phyloP scores from a whole-genome alignment of 345 rosid genomes.

The Moricandia arvensis region DNA sequence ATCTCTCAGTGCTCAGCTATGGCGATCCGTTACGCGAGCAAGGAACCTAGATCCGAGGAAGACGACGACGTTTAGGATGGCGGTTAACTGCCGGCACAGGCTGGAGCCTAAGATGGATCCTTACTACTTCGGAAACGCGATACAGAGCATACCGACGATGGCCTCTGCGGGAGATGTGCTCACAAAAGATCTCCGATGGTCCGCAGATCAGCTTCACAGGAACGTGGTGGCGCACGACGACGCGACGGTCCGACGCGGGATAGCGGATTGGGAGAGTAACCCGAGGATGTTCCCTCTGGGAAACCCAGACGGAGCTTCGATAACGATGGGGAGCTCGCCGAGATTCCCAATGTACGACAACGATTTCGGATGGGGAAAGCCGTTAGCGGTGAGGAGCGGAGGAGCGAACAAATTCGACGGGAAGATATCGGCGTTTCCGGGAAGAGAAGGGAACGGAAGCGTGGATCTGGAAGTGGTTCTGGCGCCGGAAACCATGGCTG shows the following conservation, averaged over 20 bases:
- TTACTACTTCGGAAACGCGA: slow-evolving; percentile 88
- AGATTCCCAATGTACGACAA: slow-evolving; percentile 94
- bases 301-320: slow-evolving; percentile 89
- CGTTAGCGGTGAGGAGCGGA: slow-evolving; percentile 90
- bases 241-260: slow-evolving; percentile 61
- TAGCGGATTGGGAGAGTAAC: slow-evolving; percentile 68
- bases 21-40: slow-evolving; percentile 86
- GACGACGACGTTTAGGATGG: slow-evolving; percentile 87
- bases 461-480: slow-evolving; percentile 40
- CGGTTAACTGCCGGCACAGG: slow-evolving; percentile 90
- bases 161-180: slow-evolving; percentile 57
- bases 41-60: slow-evolving; percentile 57
- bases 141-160: slow-evolving; percentile 85
- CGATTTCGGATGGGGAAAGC: slow-evolving; percentile 96
- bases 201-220: slow-evolving; percentile 59
- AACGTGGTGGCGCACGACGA: slow-evolving; percentile 80
- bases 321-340: slow-evolving; percentile 98
- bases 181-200: slow-evolving; percentile 60
- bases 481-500: slow-evolving; percentile 68
- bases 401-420: slow-evolving; percentile 94
- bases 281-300: slow-evolving; percentile 92
- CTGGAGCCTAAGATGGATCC: slow-evolving; percentile 68
- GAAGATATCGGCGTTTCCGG: not conserved
- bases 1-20: slow-evolving; percentile 78
- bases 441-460: not conserved